Evolutionary conservation across 495 filamentous ascomycete genomes (phyloP), one percentile per base, ranked within the genome.

Genomic region (Chlorociboria aeruginascens): DNA sequence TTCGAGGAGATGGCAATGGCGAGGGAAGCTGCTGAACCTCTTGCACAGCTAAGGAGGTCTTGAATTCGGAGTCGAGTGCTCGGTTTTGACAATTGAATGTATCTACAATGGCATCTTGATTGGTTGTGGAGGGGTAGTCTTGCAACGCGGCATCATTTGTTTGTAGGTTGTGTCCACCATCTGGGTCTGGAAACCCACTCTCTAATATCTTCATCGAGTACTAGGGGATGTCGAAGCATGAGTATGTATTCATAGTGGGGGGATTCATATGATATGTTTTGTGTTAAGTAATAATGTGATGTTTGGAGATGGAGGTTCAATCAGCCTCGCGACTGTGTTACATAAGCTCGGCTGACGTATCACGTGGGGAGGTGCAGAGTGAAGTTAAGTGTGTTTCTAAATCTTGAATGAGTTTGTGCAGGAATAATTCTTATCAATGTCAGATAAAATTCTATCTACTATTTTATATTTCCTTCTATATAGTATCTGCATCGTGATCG

Each of bases 1-100:
- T 52, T 36, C 48, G 43, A 9, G 53, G 53, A 8, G 51, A 52
- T 12, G 48, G 55, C 14, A 45, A 54, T 44, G 55, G 55, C 14
- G 55, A 51, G n/a, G 55, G 55, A 25, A 58, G 51, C 7, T 54
- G 51, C 16, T 6, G 17, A 9, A 47, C 25, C 16, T 49, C 51
- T 36, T 46, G 28, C 28, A 46, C 51, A 30, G 37, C 49, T 8
- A 47, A 37, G 31, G 30, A 13, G 31, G n/a, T 14, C 16, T 48
- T 31, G 14, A 16, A 10, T n/a, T 40, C n/a, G 38, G 34, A 36
- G 11, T 32, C 31, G 13, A 40, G 30, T 6, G 40, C 11, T 49
- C 46, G 40, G 38, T n/a, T 28, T 33, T n/a, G 20, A 17, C 6
- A 17, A 44, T 45, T 28, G 10, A 35, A 43, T 37, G 34, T 12